Evolutionary conservation across 495 filamentous ascomycete genomes (phyloP).

Genomic region (Tuber melanosporum): DNA sequence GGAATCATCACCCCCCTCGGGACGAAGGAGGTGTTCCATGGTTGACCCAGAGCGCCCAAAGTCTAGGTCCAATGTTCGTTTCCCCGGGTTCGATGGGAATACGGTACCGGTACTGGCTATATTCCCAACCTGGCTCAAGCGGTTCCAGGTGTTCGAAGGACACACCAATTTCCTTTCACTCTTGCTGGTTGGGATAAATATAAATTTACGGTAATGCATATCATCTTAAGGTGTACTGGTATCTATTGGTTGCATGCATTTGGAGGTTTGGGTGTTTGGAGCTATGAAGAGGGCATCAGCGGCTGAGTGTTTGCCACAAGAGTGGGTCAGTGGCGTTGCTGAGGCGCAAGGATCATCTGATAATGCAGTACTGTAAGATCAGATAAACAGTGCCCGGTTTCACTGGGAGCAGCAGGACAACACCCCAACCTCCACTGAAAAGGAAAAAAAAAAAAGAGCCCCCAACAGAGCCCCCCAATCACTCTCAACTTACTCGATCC

Average conservation of each 20-base stretch:
- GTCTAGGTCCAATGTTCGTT: neutral
- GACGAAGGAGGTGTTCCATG: neutral
- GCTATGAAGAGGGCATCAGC: neutral
- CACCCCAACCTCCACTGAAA: neutral
- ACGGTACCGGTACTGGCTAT: neutral
- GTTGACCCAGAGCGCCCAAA: neutral
- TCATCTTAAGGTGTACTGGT: neutral
- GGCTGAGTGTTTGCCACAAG: neutral
- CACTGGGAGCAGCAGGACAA: neutral
- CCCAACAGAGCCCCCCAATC: constrained; percentile 2
- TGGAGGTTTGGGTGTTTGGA: neutral
- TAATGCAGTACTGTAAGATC: neutral
- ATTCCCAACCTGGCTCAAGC: neutral
- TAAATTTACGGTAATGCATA: neutral
- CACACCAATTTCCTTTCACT: neutral
- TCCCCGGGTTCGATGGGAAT: neutral
- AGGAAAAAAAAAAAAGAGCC: neutral
- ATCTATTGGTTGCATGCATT: too few species aligned
- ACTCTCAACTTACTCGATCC: neutral
- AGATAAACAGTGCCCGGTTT: neutral
- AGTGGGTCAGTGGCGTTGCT: neutral
- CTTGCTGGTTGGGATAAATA: neutral
- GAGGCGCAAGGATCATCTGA: neutral
- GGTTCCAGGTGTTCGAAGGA: neutral
- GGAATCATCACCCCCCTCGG: neutral